Evolutionary conservation across 1,284 basidiomycete species (phyloP).

Genomic region (Fistulinella cinereoalba): DNA sequence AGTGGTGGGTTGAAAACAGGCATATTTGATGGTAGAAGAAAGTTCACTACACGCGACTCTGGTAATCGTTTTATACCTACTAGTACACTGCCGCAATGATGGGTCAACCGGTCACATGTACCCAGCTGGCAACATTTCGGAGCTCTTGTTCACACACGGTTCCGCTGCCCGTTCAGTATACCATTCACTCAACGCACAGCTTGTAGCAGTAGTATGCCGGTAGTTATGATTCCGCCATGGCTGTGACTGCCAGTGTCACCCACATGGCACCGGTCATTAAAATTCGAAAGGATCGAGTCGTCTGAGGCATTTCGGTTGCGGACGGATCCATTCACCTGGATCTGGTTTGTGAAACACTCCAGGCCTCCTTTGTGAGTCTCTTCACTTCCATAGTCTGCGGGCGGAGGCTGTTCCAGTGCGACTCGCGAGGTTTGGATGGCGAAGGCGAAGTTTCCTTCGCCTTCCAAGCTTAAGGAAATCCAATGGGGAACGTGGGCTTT

Average conservation of each 20-base stretch:
- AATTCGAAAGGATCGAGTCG: no score
- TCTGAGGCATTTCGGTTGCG: no score
- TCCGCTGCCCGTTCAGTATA: neutral
- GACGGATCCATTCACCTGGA: no score
- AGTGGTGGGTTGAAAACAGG: constrained; percentile 35
- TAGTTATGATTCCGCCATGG: no score
- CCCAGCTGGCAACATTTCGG: no score
- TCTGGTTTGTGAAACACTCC: neutral
- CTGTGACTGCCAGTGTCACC: no score
- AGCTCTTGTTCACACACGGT: neutral
- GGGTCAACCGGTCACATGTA: no score
- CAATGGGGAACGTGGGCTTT: neutral
- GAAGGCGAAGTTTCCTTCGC: no score
- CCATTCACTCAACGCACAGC: neutral
- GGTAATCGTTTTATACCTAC: neutral
- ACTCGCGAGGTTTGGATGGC: no score
- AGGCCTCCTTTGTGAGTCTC: neutral
- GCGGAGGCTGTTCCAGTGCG: neutral
- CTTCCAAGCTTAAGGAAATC: neutral
- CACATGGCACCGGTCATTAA: no score
- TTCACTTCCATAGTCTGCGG: no score
- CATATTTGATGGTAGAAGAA: constrained; percentile 15
- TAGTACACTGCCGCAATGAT: neutral
- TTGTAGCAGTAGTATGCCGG: no score
- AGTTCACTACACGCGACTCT: neutral